Conservation (phyloP, 176 grass and related monocot species). For the Phyllostachys edulis region DNA sequence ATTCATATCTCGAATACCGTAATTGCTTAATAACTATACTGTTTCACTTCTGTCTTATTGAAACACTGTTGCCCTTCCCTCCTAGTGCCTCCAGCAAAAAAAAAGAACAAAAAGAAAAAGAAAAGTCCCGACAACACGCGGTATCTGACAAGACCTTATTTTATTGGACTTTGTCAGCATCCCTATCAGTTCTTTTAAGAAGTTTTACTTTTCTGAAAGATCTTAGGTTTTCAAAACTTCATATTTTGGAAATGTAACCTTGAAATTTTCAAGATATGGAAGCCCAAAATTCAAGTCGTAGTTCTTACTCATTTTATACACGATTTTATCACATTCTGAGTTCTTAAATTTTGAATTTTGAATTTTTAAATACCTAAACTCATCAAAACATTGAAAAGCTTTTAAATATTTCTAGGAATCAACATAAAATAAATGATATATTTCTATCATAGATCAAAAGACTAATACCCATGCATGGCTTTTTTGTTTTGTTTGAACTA, state of each 20-base stretch:
- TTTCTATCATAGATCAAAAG: background rate
- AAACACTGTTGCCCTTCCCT: background rate
- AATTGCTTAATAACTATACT: background rate
- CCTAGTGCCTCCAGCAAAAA: background rate
- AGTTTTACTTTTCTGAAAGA: background rate
- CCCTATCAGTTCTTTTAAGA: background rate
- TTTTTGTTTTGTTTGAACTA: slow-evolving; percentile 8
- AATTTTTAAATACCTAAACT: background rate
- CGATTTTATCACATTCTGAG: background rate
- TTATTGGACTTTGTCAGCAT: background rate
- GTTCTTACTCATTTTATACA: background rate
- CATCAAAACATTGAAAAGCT: background rate
- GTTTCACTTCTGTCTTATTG: background rate
- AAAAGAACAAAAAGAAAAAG: no score
- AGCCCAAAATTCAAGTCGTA: background rate
- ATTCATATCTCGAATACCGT: background rate
- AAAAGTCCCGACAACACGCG: background rate
- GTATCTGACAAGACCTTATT: background rate
- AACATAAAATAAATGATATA: background rate
- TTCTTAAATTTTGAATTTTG: background rate
- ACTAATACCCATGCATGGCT: background rate
- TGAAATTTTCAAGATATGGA: background rate
- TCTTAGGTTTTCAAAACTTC: background rate
- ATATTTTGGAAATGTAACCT: background rate
- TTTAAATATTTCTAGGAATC: slow-evolving; percentile 1